These are phyloP conservation scores for Sonneratia caseolaris DNA, from an alignment of 345 rosid species.

Conservation along the genomic window DNA sequence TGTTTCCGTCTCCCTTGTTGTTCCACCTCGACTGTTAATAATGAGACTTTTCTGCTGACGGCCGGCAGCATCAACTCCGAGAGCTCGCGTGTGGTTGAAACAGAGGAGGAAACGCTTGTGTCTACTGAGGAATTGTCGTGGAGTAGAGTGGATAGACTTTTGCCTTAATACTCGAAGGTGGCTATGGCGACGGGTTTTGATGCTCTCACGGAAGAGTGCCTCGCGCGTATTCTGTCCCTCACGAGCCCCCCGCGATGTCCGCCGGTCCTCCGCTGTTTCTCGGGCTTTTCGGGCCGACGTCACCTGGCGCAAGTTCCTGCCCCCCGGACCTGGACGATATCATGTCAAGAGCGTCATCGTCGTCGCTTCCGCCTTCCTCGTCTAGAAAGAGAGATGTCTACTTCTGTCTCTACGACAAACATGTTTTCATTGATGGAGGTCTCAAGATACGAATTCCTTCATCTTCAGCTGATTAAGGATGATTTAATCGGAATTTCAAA, in stretches of 20 bases:
- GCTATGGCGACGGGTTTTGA: constrained; percentile 9
- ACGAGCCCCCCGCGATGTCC: constrained; percentile 33
- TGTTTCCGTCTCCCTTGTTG: too few relatives aligned
- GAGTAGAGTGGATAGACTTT: too few relatives aligned
- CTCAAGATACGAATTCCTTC: constrained; percentile 24
- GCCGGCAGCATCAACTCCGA: too few relatives aligned
- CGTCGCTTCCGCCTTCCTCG: neutral
- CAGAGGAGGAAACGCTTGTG: too few relatives aligned
- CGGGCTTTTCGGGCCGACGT: constrained; percentile 29
- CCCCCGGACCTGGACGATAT: constrained; percentile 26
- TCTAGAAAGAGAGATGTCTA: constrained; percentile 34
- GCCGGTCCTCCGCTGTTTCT: constrained; percentile 29
- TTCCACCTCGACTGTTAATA: too few relatives aligned
- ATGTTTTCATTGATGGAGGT: constrained; percentile 29
- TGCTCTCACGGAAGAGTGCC: constrained; percentile 26
- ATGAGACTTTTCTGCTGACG: too few relatives aligned
- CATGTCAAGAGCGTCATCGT: constrained; percentile 11
- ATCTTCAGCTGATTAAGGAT: neutral
- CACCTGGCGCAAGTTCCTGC: constrained; percentile 43
- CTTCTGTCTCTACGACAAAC: constrained; percentile 27
- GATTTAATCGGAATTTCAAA: too few relatives aligned
- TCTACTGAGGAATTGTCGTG: too few relatives aligned
- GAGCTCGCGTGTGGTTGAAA: too few relatives aligned
- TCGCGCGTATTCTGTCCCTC: constrained; percentile 32
- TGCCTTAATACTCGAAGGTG: too few relatives aligned